These are phyloP conservation scores for Ophiocordyceps robertsii DNA, from an alignment of 2,329 filamentous ascomycete species.

Conservation along the genomic window DNA sequence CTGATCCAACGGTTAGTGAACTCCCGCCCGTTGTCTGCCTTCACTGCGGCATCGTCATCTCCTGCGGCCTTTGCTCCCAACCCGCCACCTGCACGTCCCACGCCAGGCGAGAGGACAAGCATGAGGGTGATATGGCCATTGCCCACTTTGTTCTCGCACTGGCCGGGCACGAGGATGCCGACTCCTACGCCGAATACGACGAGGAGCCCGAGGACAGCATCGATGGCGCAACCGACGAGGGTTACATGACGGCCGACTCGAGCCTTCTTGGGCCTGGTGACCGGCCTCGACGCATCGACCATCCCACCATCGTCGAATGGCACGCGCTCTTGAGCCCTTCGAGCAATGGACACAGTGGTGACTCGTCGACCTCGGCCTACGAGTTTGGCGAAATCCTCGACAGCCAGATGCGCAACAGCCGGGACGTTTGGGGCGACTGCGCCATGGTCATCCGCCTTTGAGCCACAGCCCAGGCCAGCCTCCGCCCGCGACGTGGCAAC, in stretches of 20 bases:
- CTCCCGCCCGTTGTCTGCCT: constrained; percentile 29
- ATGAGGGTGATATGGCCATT: constrained; percentile 12
- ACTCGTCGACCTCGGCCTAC: neutral
- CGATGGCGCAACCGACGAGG: constrained; percentile 9
- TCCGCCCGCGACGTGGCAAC: neutral
- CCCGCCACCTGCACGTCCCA: constrained; percentile 11
- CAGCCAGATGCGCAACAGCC: neutral
- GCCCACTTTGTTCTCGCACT: constrained; percentile 13
- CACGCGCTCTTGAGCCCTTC: neutral
- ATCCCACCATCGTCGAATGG: neutral
- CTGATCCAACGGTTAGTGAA: constrained; percentile 93
- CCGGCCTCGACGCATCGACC: neutral
- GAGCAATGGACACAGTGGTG: neutral
- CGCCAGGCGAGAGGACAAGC: constrained; percentile 6
- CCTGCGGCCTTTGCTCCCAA: constrained; percentile 25
- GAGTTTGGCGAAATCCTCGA: neutral
- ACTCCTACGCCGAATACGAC: constrained; percentile 24
- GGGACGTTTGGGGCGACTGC: neutral
- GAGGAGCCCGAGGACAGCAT: constrained; percentile 19
- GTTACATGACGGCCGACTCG: neutral
- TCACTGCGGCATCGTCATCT: constrained; percentile 30
- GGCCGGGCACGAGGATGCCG: constrained; percentile 4
- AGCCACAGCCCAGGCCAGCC: too few species aligned
- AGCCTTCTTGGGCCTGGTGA: neutral
- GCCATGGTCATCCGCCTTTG: neutral